Conservation (phyloP, 139 green algal species). For the Chlamydomonas asymmetrica region DNA sequence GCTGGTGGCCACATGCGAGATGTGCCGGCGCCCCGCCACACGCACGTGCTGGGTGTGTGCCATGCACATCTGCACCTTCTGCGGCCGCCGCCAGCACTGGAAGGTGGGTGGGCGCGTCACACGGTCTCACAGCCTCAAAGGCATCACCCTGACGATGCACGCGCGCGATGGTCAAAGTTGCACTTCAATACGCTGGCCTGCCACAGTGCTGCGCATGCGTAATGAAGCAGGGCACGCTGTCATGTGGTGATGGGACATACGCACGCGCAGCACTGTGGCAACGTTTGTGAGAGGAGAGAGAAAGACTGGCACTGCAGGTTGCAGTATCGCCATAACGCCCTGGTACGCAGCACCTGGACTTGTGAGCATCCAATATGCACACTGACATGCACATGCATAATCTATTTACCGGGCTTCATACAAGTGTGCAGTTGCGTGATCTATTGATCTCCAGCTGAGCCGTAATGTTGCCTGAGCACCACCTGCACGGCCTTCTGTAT, state of each 20-base stretch:
- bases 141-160: not conserved
- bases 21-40: constrained; percentile 80
- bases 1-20: constrained; percentile 86
- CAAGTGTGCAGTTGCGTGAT: no score
- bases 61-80: constrained; percentile 78
- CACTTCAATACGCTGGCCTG: not conserved
- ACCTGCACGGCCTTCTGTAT: not conserved
- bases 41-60: constrained; percentile 38
- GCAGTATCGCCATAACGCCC: no score
- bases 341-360: no score
- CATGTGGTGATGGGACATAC: not conserved
- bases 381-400: no score
- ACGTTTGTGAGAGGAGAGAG: no score
- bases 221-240: not conserved
- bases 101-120: constrained; percentile 45
- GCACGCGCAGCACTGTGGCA: not conserved
- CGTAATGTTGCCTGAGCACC: not conserved
- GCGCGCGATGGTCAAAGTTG: not conserved
- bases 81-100: constrained; percentile 80
- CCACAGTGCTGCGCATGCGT: not conserved
- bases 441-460: no score
- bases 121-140: not conserved
- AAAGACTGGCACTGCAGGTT: no score
- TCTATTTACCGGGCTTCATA: no score
- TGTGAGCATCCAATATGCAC: no score